These are phyloP conservation scores for Monocercomonoides exilis DNA, from an alignment of 78 protist genomes.

Conservation along the genomic window DNA sequence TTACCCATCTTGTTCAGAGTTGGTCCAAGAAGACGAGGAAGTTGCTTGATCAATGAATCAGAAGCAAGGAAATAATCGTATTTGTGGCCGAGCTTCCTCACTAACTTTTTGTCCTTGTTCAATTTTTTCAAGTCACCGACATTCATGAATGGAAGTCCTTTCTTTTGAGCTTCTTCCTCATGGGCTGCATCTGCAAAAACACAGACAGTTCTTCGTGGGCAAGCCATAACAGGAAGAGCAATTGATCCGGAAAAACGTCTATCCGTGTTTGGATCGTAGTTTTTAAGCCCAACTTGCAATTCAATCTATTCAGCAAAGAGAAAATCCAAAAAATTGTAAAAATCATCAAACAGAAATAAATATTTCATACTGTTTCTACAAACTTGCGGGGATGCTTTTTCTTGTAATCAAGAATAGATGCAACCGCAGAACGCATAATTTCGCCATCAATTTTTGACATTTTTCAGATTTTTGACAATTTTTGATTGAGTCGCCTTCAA, in stretches of 20 bases:
- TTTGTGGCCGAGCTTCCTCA: constrained; percentile 86
- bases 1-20: constrained; percentile 98
- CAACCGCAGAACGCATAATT: background rate
- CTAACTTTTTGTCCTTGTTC: constrained; percentile 96
- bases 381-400: constrained; percentile 55
- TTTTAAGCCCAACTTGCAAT: constrained; percentile 93
- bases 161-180: constrained; percentile 66
- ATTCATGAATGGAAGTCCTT: constrained; percentile 70
- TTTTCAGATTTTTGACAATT: no score
- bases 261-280: constrained; percentile 97
- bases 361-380: constrained; percentile 65
- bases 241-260: constrained; percentile 96
- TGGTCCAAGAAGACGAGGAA: constrained; percentile 96
- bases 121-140: constrained; percentile 91
- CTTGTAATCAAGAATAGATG: background rate
- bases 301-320: constrained; percentile 56
- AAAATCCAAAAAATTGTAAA: background rate
- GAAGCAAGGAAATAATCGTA: constrained; percentile 97
- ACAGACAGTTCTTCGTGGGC: constrained; percentile 68
- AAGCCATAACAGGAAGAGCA: constrained; percentile 39
- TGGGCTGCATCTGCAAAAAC: constrained; percentile 87
- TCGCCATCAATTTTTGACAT: constrained; percentile 25
- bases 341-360: background rate
- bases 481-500: no score
- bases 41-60: constrained; percentile 79